phyloP scores from a whole-genome alignment of 2,329 filamentous ascomycete species.

The Stagonosporopsis rhizophila region DNA sequence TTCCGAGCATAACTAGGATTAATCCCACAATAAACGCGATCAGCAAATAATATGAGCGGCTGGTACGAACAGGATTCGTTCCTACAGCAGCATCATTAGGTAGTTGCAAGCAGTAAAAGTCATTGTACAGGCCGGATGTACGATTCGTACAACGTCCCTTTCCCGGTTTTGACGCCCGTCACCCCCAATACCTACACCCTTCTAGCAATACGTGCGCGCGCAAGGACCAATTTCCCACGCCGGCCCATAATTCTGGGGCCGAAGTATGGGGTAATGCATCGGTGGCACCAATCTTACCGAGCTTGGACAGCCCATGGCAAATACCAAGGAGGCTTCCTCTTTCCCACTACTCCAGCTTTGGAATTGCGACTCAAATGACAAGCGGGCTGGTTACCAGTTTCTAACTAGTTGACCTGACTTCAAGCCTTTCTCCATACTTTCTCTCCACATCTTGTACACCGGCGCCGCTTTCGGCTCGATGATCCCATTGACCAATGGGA shows the following conservation, averaged over 20 bases:
- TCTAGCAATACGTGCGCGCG: background rate
- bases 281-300: background rate
- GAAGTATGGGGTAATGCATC: conserved; percentile 4
- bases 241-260: conserved; percentile 11
- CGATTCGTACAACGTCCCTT: conserved; percentile 8
- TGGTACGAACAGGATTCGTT: background rate
- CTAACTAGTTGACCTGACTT: background rate
- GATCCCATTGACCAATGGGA: background rate
- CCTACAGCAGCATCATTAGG: background rate
- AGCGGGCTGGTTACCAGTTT: background rate
- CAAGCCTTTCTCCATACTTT: background rate
- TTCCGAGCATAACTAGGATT: background rate
- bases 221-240: too few relatives aligned
- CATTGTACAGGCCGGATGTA: background rate
- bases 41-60: background rate
- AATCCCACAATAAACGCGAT: background rate
- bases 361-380: background rate
- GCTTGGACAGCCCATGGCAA: background rate
- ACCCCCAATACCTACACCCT: background rate
- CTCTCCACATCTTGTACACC: conserved; percentile 1
- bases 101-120: background rate
- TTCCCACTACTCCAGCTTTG: background rate
- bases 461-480: background rate
- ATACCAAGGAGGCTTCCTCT: background rate
- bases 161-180: conserved; percentile 2